Conservation (phyloP, 1,284 basidiomycete species). For the Hypsizygus ulmarius region DNA sequence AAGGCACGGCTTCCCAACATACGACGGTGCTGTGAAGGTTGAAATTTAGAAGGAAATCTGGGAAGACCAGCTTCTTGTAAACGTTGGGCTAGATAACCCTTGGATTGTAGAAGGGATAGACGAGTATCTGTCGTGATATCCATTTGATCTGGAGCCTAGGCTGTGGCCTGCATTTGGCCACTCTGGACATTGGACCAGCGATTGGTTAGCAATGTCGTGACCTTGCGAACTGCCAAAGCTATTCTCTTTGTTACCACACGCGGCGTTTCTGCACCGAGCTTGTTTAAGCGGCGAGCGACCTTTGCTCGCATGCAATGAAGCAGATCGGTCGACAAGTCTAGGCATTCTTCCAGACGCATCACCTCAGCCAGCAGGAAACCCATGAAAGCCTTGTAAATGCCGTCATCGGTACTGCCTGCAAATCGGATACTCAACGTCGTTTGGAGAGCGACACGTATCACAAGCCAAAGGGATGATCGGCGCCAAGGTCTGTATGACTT, state of each 20-base stretch:
- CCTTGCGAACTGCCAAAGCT: conserved; percentile 9
- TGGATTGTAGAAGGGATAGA: conserved; percentile 28
- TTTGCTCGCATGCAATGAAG: conserved; percentile 31
- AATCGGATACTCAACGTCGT: conserved; percentile 29
- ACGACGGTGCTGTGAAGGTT: conserved; percentile 3
- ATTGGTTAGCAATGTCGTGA: conserved; percentile 21
- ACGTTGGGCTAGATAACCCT: conserved; percentile 17
- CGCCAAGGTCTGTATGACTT: conserved; percentile 40
- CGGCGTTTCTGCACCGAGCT: conserved; percentile 29
- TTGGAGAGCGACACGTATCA: conserved; percentile 47
- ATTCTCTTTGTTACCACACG: conserved; percentile 21
- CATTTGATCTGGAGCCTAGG: conserved; percentile 27
- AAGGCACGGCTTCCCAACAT: conserved; percentile 15
- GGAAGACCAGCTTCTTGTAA: neutral
- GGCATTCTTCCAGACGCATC: conserved; percentile 20
- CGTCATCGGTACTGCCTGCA: conserved; percentile 10
- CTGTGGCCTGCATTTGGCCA: conserved; percentile 19
- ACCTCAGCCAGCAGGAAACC: conserved; percentile 36
- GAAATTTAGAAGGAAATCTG: neutral
- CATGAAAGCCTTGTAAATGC: conserved; percentile 46
- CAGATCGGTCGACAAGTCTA: conserved; percentile 30
- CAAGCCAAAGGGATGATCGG: conserved; percentile 44
- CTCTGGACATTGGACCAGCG: conserved; percentile 32
- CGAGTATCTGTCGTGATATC: conserved; percentile 27
- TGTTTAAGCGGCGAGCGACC: conserved; percentile 25